A percentile compares a stretch with the other conserved stretches of the same genome.
phyloP scores from a whole-genome alignment of 768 basidiomycete species.

The Amyloporia xantha region DNA sequence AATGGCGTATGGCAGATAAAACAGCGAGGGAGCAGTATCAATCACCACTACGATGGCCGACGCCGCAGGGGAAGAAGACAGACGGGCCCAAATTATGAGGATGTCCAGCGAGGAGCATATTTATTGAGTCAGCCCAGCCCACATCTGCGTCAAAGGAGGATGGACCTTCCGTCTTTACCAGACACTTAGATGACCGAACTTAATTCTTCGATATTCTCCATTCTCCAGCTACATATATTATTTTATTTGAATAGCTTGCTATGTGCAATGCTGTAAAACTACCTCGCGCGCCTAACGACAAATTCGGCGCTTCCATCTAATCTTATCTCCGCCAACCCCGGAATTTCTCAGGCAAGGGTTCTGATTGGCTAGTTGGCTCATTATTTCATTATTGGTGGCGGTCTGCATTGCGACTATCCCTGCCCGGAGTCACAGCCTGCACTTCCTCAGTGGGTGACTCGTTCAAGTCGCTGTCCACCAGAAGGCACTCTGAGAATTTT shows the following conservation, averaged over 20 bases:
- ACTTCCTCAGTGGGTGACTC: neutral
- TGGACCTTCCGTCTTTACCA: conserved; percentile 3
- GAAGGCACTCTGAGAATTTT: neutral
- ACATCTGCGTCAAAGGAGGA: conserved; percentile 12
- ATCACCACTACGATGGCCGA: conserved; percentile 29
- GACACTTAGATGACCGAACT: conserved; percentile 9
- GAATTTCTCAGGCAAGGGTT: conserved; percentile 8
- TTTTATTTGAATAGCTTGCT: neutral
- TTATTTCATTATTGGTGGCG: conserved; percentile 9
- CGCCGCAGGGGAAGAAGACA: conserved; percentile 18
- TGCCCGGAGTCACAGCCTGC: neutral
- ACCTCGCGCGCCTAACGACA: too few species aligned
- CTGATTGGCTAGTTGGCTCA: conserved; percentile 15
- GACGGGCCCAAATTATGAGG: conserved; percentile 48
- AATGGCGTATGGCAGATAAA: conserved; percentile 52
- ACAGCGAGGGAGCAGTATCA: conserved; percentile 41
- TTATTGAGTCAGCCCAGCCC: conserved; percentile 6
- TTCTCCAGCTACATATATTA: conserved; percentile 1
- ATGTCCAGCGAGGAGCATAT: conserved; percentile 1
- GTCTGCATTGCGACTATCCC: too few species aligned
- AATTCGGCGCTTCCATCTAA: too few species aligned
- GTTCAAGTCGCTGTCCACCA: neutral
- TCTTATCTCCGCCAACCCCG: conserved; percentile 18
- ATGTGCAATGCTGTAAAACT: neutral
- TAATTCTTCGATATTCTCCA: conserved; percentile 12